Percentiles rank a stretch among this genome's conserved stretches.
Evolutionary conservation across 768 basidiomycete genomes (phyloP).

Genomic region (Suillus luteus): DNA sequence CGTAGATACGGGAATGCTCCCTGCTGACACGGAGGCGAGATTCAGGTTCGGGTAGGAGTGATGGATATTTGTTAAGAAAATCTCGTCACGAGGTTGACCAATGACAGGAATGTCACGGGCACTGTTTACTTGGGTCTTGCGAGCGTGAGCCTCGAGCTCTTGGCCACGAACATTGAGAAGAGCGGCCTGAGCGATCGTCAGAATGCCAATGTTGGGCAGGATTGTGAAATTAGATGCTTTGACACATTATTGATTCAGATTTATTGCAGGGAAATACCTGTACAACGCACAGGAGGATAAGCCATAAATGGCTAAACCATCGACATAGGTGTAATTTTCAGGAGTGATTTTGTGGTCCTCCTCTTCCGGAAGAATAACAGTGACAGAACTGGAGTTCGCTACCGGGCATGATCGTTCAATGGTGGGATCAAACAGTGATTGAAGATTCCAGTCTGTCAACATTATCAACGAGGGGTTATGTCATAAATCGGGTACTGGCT

Average conservation of each 20-base stretch:
- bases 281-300: constrained; percentile 45
- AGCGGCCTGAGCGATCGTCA: constrained; percentile 80
- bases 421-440: constrained; percentile 63
- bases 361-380: constrained; percentile 48
- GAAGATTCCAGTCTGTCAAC: constrained; percentile 70
- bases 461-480: constrained; percentile 10
- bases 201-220: constrained; percentile 58
- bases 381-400: constrained; percentile 58
- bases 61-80: constrained; percentile 6
- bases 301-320: constrained; percentile 49
- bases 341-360: constrained; percentile 52
- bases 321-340: constrained; percentile 43
- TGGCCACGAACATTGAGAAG: constrained; percentile 75
- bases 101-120: constrained; percentile 16
- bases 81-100: constrained; percentile 7
- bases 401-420: constrained; percentile 72
- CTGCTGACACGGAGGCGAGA: constrained; percentile 3
- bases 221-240: constrained; percentile 14
- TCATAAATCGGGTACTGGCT: constrained; percentile 10
- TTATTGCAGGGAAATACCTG: no score
- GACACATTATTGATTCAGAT: background rate
- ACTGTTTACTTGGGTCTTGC: constrained; percentile 13
- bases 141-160: constrained; percentile 39
- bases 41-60: constrained; percentile 10
- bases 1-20: constrained; percentile 18